Base-by-base conservation (phyloP, 2,329 filamentous ascomycete species). In the Neoarthrinium moseri region DNA sequence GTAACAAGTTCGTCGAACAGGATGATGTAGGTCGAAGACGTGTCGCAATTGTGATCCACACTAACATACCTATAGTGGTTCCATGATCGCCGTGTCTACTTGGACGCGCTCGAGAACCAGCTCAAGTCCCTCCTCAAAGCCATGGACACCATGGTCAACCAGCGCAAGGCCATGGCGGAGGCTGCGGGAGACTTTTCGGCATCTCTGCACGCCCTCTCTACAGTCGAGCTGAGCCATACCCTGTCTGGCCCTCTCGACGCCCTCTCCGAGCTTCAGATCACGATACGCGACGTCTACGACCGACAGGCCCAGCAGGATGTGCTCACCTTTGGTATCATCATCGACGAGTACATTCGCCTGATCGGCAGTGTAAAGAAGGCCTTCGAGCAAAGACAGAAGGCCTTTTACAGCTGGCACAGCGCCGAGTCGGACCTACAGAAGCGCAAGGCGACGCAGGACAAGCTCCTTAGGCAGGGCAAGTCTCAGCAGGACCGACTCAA, bases 301-400 rank as follows among this genome's bases (percentile, higher is more conserved):
- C 87, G 94, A 18, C 94, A 99, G 68, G 94, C 94, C 10, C 91
- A 96, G 69, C 94, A 99, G 66, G 94, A 99, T 62, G 86, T 97
- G 24, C 77, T 99, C 42, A 99, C 94, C 0, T 84, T 99, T 53
- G 94, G 94, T 29, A 97, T 97, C 61, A 95, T 95, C 34, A 91
- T 99, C 52, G 94, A 99, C 54, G 94, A 99, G 69, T 99, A 99
- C 69, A 95, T 99, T 56, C 89, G 94, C 5, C 72, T 99, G 34
- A 97, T 99, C 57, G 90, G 91, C 24, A 95, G 89, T 45, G 89
- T 97, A 50, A 99, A 99, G 75, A 89, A 87, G 51, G 89, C 94
- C 0, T 99, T 99, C 62, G 72, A 79, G 27, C 91, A 96, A 67
- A 85, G 94, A 46, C 94, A 99, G 66, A 96, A 96, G 67, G 89